Evolutionary conservation across 805 yeast species (phyloP).

Genomic region (Ogataea naganishii): DNA sequence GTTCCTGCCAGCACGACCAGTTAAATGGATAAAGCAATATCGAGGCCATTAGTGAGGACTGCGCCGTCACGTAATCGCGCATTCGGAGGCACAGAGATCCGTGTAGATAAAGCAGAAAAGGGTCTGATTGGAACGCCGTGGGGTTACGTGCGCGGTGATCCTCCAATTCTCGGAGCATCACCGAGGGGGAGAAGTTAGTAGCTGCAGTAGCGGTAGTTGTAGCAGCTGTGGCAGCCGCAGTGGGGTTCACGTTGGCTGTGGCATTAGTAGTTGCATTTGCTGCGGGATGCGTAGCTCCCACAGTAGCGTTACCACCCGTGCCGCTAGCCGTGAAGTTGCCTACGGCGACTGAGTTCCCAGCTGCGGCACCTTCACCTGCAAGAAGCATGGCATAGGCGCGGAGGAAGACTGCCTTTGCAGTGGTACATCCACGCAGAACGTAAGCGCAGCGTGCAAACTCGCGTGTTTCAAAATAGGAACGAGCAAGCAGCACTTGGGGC

Average conservation of each 20-base stretch:
- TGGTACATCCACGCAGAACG: constrained; percentile 40
- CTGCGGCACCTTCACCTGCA: constrained; percentile 60
- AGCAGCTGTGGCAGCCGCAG: no score
- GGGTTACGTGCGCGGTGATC: constrained; percentile 14
- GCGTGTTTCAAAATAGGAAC: constrained; percentile 66
- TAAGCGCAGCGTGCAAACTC: constrained; percentile 77
- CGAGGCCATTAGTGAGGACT: constrained; percentile 50
- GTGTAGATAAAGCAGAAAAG: constrained; percentile 62
- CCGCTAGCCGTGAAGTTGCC: no score
- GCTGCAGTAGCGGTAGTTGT: no score
- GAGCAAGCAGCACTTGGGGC: constrained; percentile 50
- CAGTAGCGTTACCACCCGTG: constrained; percentile 7
- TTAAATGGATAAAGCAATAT: constrained; percentile 67
- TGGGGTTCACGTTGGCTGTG: no score
- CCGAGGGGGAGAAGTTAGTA: no score
- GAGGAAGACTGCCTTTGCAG: constrained; percentile 50
- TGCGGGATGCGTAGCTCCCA: constrained; percentile 1
- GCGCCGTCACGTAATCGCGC: constrained; percentile 53
- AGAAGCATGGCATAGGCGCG: constrained; percentile 61
- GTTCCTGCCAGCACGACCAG: constrained; percentile 92
- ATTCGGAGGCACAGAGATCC: constrained; percentile 64
- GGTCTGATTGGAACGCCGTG: constrained; percentile 23
- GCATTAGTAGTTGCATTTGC: constrained; percentile 1
- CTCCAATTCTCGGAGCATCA: constrained; percentile 36
- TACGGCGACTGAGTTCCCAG: no score